phyloP scores from a whole-genome alignment of 2,329 filamentous ascomycete genomes.

The Penicillium fuscoglaucum region DNA sequence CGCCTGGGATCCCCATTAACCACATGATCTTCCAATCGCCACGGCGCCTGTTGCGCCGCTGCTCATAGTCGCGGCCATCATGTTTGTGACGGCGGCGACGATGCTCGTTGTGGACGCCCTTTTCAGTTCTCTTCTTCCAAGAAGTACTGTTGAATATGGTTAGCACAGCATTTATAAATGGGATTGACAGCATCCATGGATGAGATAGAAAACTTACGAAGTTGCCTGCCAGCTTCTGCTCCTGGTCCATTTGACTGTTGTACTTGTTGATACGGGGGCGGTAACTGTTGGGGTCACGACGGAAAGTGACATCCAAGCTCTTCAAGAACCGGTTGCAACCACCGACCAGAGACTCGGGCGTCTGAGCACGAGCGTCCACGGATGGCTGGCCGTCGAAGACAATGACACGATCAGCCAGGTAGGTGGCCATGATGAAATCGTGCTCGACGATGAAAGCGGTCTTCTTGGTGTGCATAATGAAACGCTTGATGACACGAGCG shows the following conservation, averaged over 20 bases:
- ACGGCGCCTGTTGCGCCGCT: conserved; percentile 35
- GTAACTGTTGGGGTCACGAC: conserved; percentile 93
- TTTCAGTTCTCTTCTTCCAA: conserved; percentile 80
- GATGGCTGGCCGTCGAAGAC: conserved; percentile 96
- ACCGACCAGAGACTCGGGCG: conserved; percentile 86
- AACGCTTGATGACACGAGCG: conserved; percentile 96
- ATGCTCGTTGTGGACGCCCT: conserved; percentile 54
- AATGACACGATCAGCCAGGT: conserved; percentile 89
- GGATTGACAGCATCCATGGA: neutral
- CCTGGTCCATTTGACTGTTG: conserved; percentile 93
- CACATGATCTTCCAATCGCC: conserved; percentile 35
- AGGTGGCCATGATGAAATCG: conserved; percentile 97
- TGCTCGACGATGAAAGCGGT: conserved; percentile 99
- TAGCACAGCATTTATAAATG: conserved; percentile 3
- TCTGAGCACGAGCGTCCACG: conserved; percentile 81
- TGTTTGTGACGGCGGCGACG: conserved; percentile 39
- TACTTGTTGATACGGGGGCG: conserved; percentile 98
- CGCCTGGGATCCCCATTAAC: conserved; percentile 45
- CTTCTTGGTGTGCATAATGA: conserved; percentile 99
- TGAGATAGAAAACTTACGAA: conserved; percentile 62
- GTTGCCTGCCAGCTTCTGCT: conserved; percentile 92
- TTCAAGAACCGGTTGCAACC: conserved; percentile 97
- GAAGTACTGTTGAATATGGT: conserved; percentile 66
- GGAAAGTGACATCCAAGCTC: conserved; percentile 97
- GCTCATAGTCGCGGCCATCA: conserved; percentile 40